Evolutionary conservation across 495 filamentous ascomycete species (phyloP), one percentile per base, ranked within the genome.

Genomic region (Tuber borchii): DNA sequence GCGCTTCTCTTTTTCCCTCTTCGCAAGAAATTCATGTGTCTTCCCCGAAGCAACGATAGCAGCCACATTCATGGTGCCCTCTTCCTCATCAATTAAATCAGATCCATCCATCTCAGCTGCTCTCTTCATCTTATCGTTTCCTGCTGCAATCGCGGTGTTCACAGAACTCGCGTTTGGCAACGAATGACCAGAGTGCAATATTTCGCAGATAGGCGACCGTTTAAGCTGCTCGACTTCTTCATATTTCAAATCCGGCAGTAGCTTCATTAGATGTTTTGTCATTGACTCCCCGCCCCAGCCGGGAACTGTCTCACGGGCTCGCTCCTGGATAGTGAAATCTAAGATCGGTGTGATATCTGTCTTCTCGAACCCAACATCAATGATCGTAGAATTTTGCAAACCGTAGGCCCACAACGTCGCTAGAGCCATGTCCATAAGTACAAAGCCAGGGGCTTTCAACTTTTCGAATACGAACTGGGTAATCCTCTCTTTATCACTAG

Each of bases 401-500:
- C 93, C 93, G 73, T 93, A 92, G 2, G 93, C 95, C 82, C 93
- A 97, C 78, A 91, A 90, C 0, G 91, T 89, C 12, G 95, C 93
- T 26, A 95, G 83, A 0, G 92, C 93, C 71, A 92, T 89, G 83
- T 98, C 91, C 86, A 98, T 91, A 56, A 97, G 84, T 73, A 89
- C 92, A 72, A 99, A 91, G 0, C 91, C 93, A 0, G 95, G 95
- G 1, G 91, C 93, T 86, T 95, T 97, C 83, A 97, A 97, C 84
- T 94, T 94, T 84, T 98, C 95, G 79, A 99, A 99, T 77, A 97
- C 88, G 85, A 97, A 99, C 74, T 93, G 92, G 7, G 94, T 91
- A 51, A 98, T 88, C 17, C 86, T 86, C 84, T 97, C 93, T 80
- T 90, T 90, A 83, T 97, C 93, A 70, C 90, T 89, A 8, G 90